These are phyloP conservation scores for Schwanniomyces vanrijiae DNA, from an alignment of 805 yeast genomes.

Conservation along the genomic window DNA sequence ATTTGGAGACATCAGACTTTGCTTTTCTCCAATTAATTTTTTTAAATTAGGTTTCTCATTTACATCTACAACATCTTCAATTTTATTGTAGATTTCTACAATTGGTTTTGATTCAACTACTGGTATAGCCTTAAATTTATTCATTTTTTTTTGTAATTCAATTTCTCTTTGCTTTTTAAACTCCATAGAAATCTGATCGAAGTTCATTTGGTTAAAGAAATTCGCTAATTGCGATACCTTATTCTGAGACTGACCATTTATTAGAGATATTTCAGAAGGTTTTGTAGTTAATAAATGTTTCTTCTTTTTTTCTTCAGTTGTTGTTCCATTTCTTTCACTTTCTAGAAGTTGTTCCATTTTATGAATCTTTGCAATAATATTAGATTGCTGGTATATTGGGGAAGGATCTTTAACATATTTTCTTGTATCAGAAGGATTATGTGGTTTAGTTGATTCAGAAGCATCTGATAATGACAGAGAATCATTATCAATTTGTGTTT, in stretches of 20 bases:
- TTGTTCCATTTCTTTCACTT: constrained; percentile 8
- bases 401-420: constrained; percentile 17
- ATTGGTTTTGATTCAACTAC: constrained; percentile 78
- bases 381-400: constrained; percentile 19
- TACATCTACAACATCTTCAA: constrained; percentile 78
- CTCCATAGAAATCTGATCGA: constrained; percentile 78
- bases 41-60: constrained; percentile 17
- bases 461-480: not conserved
- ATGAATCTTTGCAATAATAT: constrained; percentile 23
- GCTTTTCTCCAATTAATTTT: not conserved
- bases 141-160: constrained; percentile 62
- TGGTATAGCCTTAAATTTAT: constrained; percentile 67
- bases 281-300: constrained; percentile 9
- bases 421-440: constrained; percentile 12
- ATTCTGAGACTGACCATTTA: constrained; percentile 6
- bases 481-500: not conserved
- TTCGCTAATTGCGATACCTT: constrained; percentile 64
- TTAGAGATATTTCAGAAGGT: constrained; percentile 13
- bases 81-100: constrained; percentile 86
- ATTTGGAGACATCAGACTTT: not conserved
- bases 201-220: constrained; percentile 71
- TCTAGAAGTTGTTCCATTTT: constrained; percentile 27
- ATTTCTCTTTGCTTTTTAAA: constrained; percentile 84
- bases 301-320: constrained; percentile 3
- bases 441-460: not conserved